phyloP scores from a whole-genome alignment of 495 filamentous ascomycete genomes.

The Melanomma pulvis-pyrius region DNA sequence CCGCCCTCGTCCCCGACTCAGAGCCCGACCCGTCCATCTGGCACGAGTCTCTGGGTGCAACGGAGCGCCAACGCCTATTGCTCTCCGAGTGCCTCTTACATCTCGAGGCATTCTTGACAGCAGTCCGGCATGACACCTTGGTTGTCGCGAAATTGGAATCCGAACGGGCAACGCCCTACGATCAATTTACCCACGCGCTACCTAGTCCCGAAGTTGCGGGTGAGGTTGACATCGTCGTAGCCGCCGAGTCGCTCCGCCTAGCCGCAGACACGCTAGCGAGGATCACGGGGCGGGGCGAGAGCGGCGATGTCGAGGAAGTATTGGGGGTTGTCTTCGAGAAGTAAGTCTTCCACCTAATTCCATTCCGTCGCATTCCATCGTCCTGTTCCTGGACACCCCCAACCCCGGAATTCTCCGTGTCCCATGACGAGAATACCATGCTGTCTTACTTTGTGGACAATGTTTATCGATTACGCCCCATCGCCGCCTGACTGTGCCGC shows the following conservation, averaged over 20 bases:
- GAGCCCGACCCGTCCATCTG: slow-evolving; percentile 57
- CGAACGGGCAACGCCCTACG: not conserved
- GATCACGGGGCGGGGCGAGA: slow-evolving; percentile 85
- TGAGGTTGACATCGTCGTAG: slow-evolving; percentile 79
- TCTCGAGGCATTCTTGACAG: slow-evolving; percentile 67
- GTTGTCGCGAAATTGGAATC: not conserved
- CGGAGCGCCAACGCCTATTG: slow-evolving; percentile 82
- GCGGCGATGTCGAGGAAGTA: slow-evolving; percentile 94
- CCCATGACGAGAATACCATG: not conserved
- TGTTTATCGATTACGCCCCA: not conserved
- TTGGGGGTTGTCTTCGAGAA: slow-evolving; percentile 98
- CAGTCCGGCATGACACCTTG: slow-evolving; percentile 10
- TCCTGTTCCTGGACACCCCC: not conserved
- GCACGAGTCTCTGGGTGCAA: slow-evolving; percentile 86
- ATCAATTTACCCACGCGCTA: slow-evolving; percentile 23
- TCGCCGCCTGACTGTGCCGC: slow-evolving; percentile 17
- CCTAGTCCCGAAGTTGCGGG: slow-evolving; percentile 47
- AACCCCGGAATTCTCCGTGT: too few relatives aligned
- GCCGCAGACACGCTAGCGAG: slow-evolving; percentile 79
- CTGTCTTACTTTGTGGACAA: not conserved
- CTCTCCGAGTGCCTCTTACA: slow-evolving; percentile 70
- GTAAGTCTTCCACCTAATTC: slow-evolving; percentile 50
- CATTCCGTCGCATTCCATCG: not conserved
- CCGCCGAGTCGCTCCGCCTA: slow-evolving; percentile 84
- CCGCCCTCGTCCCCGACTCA: slow-evolving; percentile 50